Evolutionary conservation across 2,329 filamentous ascomycete genomes (phyloP).

Genomic region (Delphinella strobiligena): DNA sequence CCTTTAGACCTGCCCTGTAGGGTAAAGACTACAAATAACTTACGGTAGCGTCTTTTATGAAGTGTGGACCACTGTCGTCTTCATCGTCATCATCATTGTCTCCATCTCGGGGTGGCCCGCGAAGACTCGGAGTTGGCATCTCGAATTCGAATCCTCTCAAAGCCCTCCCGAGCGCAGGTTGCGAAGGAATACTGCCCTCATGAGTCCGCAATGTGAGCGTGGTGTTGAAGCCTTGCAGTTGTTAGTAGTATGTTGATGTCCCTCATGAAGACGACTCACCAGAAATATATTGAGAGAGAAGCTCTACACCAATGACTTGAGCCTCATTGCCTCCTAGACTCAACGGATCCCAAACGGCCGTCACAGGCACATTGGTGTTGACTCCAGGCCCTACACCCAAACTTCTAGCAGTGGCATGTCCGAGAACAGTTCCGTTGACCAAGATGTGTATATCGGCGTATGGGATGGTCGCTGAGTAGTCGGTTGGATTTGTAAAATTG

Average conservation of each 20-base stretch:
- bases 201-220: slow-evolving; percentile 65
- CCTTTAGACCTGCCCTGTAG: too few relatives aligned
- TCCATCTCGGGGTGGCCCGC: slow-evolving; percentile 18
- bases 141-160: slow-evolving; percentile 62
- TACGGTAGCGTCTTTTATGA: slow-evolving; percentile 70
- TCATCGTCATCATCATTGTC: slow-evolving; percentile 23
- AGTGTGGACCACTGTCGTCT: slow-evolving; percentile 42
- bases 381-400: slow-evolving; percentile 53
- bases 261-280: slow-evolving; percentile 29
- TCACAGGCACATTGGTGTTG: slow-evolving; percentile 58
- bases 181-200: slow-evolving; percentile 56
- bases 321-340: slow-evolving; percentile 50
- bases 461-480: slow-evolving; percentile 73
- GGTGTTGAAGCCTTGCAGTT: slow-evolving; percentile 55
- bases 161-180: slow-evolving; percentile 59
- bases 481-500: slow-evolving; percentile 83
- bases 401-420: slow-evolving; percentile 57
- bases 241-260: neutral
- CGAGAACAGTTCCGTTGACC: slow-evolving; percentile 62
- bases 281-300: slow-evolving; percentile 79
- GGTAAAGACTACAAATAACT: too few relatives aligned
- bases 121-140: slow-evolving; percentile 57
- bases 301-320: slow-evolving; percentile 50
- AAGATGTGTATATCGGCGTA: slow-evolving; percentile 65
- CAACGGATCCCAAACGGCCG: slow-evolving; percentile 62